Conservation (phyloP, 148 eudicot genomes). For the Arbutus unedo region DNA sequence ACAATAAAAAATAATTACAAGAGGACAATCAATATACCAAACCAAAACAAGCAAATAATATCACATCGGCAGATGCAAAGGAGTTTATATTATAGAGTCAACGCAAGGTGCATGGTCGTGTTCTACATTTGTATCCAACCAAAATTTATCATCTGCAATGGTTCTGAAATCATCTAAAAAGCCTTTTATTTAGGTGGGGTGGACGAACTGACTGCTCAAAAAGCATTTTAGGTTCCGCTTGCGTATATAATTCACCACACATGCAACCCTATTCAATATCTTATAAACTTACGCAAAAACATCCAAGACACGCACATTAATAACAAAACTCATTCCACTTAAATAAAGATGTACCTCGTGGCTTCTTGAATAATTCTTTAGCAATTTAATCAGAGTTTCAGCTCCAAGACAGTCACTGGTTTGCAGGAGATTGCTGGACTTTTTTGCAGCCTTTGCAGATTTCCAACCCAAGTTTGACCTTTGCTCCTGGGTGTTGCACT, state of each 20-base stretch:
- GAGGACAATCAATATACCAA: neutral
- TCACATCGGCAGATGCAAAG: neutral
- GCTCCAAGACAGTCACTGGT: slow-evolving; percentile 98
- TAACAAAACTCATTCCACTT: neutral
- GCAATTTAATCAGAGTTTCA: slow-evolving; percentile 77
- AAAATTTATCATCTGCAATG: neutral
- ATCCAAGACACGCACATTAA: neutral
- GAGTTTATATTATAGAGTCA: neutral
- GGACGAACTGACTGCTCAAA: neutral
- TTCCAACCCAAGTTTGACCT: slow-evolving; percentile 81
- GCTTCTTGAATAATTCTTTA: slow-evolving; percentile 93
- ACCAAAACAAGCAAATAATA: neutral
- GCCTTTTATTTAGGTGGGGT: neutral
- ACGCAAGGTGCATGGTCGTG: neutral
- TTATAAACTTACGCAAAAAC: neutral
- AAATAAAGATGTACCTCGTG: slow-evolving; percentile 55
- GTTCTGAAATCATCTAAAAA: neutral
- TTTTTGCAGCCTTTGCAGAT: slow-evolving; percentile 56
- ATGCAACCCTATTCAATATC: neutral
- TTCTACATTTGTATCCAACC: neutral
- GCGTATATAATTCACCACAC: neutral
- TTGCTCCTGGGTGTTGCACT: slow-evolving; percentile 96
- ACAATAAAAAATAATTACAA: neutral
- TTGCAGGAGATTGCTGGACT: slow-evolving; percentile 63
- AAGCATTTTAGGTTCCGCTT: neutral